Percentiles rank a stretch among this genome's conserved stretches.
These are phyloP conservation scores for Vitis vinifera DNA, from an alignment of 164 flowering plant genomes.

Conservation along the genomic window ASM3070453v1 NC_081811.1:29968501-29969000, in stretches of 20 bases:
- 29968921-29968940: background rate
- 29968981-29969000: background rate
- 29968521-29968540: background rate
- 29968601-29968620: no score
- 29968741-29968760: constrained; percentile 68
- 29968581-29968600: background rate
- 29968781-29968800: constrained; percentile 92
- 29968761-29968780: constrained; percentile 58
- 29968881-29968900: background rate
- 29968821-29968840: constrained; percentile 39
- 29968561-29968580: background rate
- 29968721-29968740: constrained; percentile 88
- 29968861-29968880: constrained; percentile 5
- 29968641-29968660: background rate
- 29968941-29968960: constrained; percentile 6
- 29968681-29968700: constrained; percentile 87
- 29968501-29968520: no score
- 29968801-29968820: constrained; percentile 81
- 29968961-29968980: constrained; percentile 9
- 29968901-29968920: background rate
- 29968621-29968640: background rate
- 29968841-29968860: constrained; percentile 4
- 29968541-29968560: background rate
- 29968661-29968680: constrained; percentile 22
- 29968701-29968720: constrained; percentile 92